phyloP scores from a whole-genome alignment of 1,284 basidiomycete species.

The Ustilago cynodontis region DNA sequence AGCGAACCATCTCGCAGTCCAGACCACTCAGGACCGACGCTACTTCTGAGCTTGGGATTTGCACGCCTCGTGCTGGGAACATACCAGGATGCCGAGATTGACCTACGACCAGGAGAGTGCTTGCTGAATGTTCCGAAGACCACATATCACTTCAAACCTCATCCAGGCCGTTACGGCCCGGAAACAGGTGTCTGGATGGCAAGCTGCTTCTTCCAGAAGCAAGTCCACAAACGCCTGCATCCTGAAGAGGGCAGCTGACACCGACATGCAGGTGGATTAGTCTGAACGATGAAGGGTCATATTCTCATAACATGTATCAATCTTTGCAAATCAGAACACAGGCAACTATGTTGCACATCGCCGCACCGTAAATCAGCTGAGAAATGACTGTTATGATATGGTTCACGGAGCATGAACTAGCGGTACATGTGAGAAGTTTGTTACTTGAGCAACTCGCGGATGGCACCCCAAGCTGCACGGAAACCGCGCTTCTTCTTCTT shows the following conservation, averaged over 20 bases:
- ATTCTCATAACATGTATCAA: neutral
- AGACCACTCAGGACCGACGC: no score
- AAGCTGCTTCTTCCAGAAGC: constrained; percentile 1
- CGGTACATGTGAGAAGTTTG: no score
- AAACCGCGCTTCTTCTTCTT: constrained; percentile 35
- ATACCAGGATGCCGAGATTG: neutral
- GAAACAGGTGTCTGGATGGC: neutral
- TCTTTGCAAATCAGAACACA: neutral
- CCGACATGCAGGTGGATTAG: neutral
- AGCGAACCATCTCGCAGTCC: no score
- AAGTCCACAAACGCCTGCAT: neutral
- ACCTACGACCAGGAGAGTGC: neutral
- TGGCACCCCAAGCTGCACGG: constrained; percentile 35
- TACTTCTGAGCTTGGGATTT: no score
- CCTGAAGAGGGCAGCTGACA: neutral
- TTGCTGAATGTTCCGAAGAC: neutral
- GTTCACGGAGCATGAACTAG: no score
- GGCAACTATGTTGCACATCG: neutral
- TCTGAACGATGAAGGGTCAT: neutral
- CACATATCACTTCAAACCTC: neutral
- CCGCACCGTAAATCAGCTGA: neutral
- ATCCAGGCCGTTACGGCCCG: neutral
- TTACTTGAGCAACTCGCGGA: constrained; percentile 31
- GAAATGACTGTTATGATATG: no score
- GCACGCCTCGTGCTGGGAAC: no score